These are phyloP conservation scores for Penicillium verhagenii DNA, from an alignment of 495 filamentous ascomycete species.

Conservation along the genomic window DNA sequence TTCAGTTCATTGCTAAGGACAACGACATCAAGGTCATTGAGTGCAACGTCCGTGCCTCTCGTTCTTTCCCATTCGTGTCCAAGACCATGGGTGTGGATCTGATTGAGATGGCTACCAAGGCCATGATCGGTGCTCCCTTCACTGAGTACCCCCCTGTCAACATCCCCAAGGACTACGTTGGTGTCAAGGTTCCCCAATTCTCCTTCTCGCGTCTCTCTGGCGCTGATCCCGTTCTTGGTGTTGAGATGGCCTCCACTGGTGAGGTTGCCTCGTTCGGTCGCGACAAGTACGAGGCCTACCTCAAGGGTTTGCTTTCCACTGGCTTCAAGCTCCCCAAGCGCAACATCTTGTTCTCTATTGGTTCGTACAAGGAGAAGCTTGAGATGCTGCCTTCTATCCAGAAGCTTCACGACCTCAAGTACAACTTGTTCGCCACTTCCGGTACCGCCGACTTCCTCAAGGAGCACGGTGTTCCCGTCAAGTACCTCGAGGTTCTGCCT, in stretches of 20 bases:
- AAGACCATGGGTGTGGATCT: conserved; percentile 98
- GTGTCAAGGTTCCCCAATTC: conserved; percentile 98
- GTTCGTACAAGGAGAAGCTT: conserved; percentile 94
- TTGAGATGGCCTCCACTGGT: conserved; percentile 98
- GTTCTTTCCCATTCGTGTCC: conserved; percentile 97
- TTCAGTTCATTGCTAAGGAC: conserved; percentile 99
- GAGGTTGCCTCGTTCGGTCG: conserved; percentile 95
- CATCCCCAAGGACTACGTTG: conserved; percentile 80
- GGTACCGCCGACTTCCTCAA: conserved; percentile 95
- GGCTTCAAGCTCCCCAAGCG: conserved; percentile 95
- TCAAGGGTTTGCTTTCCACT: conserved; percentile 92
- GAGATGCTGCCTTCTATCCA: conserved; percentile 92
- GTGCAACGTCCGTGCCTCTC: conserved; percentile 94
- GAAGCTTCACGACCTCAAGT: conserved; percentile 84
- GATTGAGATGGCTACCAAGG: conserved; percentile 98
- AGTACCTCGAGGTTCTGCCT: conserved; percentile 84
- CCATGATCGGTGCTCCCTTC: conserved; percentile 85
- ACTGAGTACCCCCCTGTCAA: conserved; percentile 73
- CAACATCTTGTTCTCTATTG: conserved; percentile 93
- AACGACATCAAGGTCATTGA: conserved; percentile 99
- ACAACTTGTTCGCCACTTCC: conserved; percentile 91
- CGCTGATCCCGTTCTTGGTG: conserved; percentile 92
- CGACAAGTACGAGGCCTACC: conserved; percentile 96
- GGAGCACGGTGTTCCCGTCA: conserved; percentile 83
- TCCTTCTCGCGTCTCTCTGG: conserved; percentile 96